phyloP scores from a whole-genome alignment of 2,329 filamentous ascomycete genomes.

The Kalaharituber pfeilii region DNA sequence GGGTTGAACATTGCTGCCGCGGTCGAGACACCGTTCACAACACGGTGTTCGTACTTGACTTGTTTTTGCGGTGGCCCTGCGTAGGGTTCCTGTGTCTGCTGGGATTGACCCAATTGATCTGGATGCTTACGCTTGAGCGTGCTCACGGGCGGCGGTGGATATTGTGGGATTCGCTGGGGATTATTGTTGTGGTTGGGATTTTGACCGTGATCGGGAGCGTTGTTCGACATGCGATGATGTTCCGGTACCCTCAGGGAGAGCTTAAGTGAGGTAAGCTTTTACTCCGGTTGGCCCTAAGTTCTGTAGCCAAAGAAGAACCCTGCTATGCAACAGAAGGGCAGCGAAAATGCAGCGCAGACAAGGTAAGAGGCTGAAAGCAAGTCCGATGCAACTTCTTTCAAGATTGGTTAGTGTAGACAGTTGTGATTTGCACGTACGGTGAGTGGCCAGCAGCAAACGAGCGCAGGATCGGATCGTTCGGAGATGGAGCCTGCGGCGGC shows the following conservation, averaged over 20 bases:
- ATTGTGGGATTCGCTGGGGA: background rate
- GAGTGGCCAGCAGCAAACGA: too few relatives aligned
- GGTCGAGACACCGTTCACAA: background rate
- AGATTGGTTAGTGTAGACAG: background rate
- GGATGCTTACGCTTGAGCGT: background rate
- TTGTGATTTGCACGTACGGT: too few relatives aligned
- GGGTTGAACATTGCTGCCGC: conserved; percentile 14
- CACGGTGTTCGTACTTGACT: conserved; percentile 7
- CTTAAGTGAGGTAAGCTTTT: background rate
- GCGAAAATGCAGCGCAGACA: too few relatives aligned
- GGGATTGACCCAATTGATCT: background rate
- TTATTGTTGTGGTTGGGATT: background rate
- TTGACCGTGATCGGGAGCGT: background rate
- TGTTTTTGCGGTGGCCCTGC: conserved; percentile 9
- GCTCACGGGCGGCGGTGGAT: too few relatives aligned
- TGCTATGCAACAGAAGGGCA: background rate
- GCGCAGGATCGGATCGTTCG: too few relatives aligned
- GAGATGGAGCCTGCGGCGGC: too few relatives aligned
- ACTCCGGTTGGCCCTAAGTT: background rate
- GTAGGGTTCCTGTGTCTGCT: background rate
- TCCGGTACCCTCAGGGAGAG: too few relatives aligned
- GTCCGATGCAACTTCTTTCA: too few relatives aligned
- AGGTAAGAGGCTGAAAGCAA: too few relatives aligned
- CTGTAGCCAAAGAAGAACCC: too few relatives aligned
- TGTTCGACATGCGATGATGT: background rate